Base-by-base conservation (phyloP, 2,329 filamentous ascomycete species). In the Paracamarosporium sp. region DNA sequence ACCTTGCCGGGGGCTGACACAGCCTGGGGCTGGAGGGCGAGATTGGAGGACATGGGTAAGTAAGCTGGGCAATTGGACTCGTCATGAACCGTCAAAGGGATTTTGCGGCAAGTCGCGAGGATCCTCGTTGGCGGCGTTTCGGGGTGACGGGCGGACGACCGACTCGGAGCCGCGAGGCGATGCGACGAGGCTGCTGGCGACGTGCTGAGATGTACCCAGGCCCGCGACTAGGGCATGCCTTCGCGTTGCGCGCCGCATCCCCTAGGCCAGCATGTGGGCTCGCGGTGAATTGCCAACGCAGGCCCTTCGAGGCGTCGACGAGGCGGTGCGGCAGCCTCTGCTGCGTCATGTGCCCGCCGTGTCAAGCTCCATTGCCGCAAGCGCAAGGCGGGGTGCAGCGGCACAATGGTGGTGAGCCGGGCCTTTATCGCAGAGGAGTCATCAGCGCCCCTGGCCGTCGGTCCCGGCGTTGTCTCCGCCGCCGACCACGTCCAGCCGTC, bases 1-100 rank as follows among this genome's bases (percentile, higher is more conserved):
- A 99, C 95, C 82, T 99, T 99, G 67, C 95, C 95, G 17, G 95
- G 95, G 22, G 95, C 94, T 62, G 95, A 98, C 64, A 96, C 86
- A 62, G 80, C 74, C 50, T 60, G 73, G 43, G 69, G 63, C 55
- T 63, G 50, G 56, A 64, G 53, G 58, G 63, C 40, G 50, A 51
- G 31, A 60, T 55, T 63, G 71, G 88, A 48, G 24, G 60, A 45
- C 57, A 56, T 62, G 43, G 62, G 62, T 56, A 28, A 30, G 57
- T 57, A 40, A 53, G 60, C 9, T 11, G 27, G n/a, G n/a, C 31
- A 38, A 61, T 46, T 60, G 57, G 56, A 62, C 60, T 63, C 62
- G 56, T 62, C 41, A 44, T 47, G 31, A 47, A 47, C 43, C n/a
- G 33, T 43, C 38, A 15, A 30, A 25, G 24, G 47, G 55, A 46